Base-by-base conservation (phyloP, 2,329 filamentous ascomycete genomes). In the Paramyrothecium sp. region DNA sequence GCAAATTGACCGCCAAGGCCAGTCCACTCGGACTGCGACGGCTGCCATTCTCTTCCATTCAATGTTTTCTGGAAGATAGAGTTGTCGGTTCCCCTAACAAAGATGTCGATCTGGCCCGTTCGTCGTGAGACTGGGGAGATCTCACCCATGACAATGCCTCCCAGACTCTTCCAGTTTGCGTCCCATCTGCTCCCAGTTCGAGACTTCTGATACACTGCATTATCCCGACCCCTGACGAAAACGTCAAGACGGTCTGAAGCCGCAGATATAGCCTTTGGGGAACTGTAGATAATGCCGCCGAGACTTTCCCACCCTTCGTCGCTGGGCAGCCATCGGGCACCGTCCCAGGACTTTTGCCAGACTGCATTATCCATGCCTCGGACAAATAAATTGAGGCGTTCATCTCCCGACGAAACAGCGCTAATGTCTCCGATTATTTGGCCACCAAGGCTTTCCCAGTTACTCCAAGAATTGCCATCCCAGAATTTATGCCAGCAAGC, bases 321-420 rank as follows among this genome's bases (percentile, higher is more conserved):
- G 38, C 38, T 19, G n/a, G 38, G 38, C 33, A 46, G 41, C 70
- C 68, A 73, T 13, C 56, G 60, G 26, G 65, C 63, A 13, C 62
- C 62, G 46, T 65, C 63, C 53, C 60, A 63, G 16, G 67, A 62
- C 16, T 67, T 61, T 55, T 67, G 65, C 13, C 53, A 69, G 59
- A 65, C 65, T 64, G 60, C 67, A 66, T 56, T 67, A 59, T 46
- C 66, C 60, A 38, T 72, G 7, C 67, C 65, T 12, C 68, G 60
- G 5, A 65, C 69, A 50, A 70, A 71, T 12, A 72, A 56, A 30
- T 69, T 65, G 30, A 69, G 61, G 47, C 68, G 62, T 50, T 68
- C 63, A 10, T 53, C 23, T 1, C 60, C 69, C 63, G 65, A 68
- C 0, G 64, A 65, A 44, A 68, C 70, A 16, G 38, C 38, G n/a